Conservation (phyloP, 2,329 filamentous ascomycete genomes). For the Aspergillus puulaauensis region DNA sequence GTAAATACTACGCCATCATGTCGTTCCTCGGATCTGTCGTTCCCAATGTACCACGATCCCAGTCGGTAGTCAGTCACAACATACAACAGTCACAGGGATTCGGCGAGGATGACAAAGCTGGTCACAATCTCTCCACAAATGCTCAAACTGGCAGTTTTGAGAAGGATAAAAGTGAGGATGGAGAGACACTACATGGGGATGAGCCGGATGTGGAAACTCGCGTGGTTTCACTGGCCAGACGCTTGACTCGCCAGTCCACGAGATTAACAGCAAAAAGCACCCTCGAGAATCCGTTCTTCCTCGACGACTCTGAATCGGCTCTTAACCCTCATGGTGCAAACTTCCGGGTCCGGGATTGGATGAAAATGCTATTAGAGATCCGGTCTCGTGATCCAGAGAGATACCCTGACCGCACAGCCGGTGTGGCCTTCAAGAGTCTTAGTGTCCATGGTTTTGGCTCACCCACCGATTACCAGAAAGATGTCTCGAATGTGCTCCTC, state of each 20-base stretch:
- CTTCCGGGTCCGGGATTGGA: slow-evolving; percentile 49
- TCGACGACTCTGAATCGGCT: slow-evolving; percentile 30
- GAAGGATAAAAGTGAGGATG: slow-evolving; percentile 16
- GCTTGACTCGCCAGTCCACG: slow-evolving; percentile 38
- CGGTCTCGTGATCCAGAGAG: slow-evolving; percentile 51
- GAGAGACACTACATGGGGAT: slow-evolving; percentile 11
- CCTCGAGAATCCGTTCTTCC: slow-evolving; percentile 39
- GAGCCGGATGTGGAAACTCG: slow-evolving; percentile 10
- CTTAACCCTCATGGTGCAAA: slow-evolving; percentile 47
- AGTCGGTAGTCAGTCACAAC: slow-evolving; percentile 19
- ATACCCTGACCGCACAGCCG: slow-evolving; percentile 57
- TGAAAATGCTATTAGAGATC: slow-evolving; percentile 47
- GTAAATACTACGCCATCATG: slow-evolving; percentile 6
- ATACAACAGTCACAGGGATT: slow-evolving; percentile 2
- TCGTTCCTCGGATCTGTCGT: slow-evolving; percentile 13
- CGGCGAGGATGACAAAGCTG: slow-evolving; percentile 8
- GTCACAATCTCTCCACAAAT: not conserved
- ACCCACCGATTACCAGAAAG: slow-evolving; percentile 65
- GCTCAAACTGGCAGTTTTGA: not conserved
- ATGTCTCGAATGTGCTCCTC: slow-evolving; percentile 39
- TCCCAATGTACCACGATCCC: slow-evolving; percentile 11
- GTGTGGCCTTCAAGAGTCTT: slow-evolving; percentile 66
- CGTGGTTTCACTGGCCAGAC: slow-evolving; percentile 28
- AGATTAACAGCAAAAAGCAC: slow-evolving; percentile 11
- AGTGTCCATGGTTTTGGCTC: slow-evolving; percentile 68